Evolutionary conservation across 2,329 filamentous ascomycete species (phyloP), one percentile per base, ranked within the genome.

Genomic region (Alternaria ethzedia): DNA sequence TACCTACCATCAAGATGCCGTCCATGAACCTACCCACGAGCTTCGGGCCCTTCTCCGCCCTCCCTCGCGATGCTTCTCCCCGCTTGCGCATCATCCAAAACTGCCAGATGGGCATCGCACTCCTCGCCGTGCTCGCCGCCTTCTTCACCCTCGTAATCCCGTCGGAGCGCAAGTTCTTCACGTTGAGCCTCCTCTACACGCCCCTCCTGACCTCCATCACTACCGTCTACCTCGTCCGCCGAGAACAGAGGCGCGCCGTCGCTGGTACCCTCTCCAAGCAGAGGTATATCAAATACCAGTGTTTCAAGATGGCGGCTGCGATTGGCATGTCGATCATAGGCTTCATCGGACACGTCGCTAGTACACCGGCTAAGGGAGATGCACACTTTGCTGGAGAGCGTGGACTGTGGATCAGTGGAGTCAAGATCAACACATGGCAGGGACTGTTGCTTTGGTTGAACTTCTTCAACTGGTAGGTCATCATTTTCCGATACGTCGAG

Each of bases 391-490:
- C 64, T 3, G 63, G 65, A 10, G 51, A 65, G 54, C 54, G 59
- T 2, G 69, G 72, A 0, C 12, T 72, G 21, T 66, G 65, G 59
- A 54, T 74, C 17, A 62, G 63, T 20, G 70, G 70, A 4, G 52
- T 71, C n/a, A 72, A 67, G 63, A 54, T 71, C n/a, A 70, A 66
- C 36, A 63, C 47, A 21, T 67, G 66, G 57, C 70, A 72, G 11
- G 68, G 65, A 3, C 54, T 63, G 32, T 66, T 74, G 32, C 17
- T 74, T 26, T 73, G 69, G 70, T 57, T 71, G 28, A 59, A 63
- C 49, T 62, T 69, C 13, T 74, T 74, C 57, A 74, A 73, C 59
- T 74, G 72, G 72, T 74, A 67, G 44, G 70, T 59, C 11, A 28
- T 23, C 6, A 20, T 15, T 13, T 20, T 17, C 21, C 12, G 2